Evolutionary conservation across 139 green algal genomes (phyloP), one percentile per base, ranked within the genome.

Genomic region (Raphidocelis subcapitata): DNA sequence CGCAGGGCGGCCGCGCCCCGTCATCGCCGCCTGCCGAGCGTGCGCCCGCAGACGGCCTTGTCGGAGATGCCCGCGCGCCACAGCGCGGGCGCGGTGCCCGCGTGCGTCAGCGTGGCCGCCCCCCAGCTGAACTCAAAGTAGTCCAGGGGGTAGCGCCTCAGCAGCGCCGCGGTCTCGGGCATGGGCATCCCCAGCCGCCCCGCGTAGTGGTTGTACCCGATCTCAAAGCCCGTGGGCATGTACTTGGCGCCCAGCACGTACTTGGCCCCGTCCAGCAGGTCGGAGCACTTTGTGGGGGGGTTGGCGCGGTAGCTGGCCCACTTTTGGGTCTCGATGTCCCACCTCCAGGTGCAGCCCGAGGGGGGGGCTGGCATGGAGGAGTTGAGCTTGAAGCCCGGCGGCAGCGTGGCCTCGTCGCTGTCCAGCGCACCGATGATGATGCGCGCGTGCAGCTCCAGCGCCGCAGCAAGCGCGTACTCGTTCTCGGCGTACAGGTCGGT

Each of bases 121-220:
- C 65, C 65, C 65, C 65, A 71, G 5, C 36, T n/a, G 61, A 67
- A 67, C 61, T 33, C 23, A 4, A 28, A 4, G 8, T 21, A 33
- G 14, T 75, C 68, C 1, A 57, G 55, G 36, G 54, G 65, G 37
- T 59, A 51, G 15, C 36, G 15, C 56, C 54, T 26, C 21, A 75
- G 37, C 37, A 75, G 69, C 28, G 47, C 16, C 8, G 51, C 32
- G 1, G 56, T 75, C 29, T 75, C 29, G 20, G 69, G 69, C 69
- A 75, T 29, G 3, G 44, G 16, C 69, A 75, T 67, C 28, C 69
- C 69, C 20, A 75, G 28, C 21, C 69, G 57, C 4, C 69, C 69
- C 49, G 46, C 41, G 28, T 75, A 75, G 28, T 75, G 69, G 23
- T 75, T 75, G 69, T 75, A 75, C 24, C 65, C 68, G 18, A 67